These are phyloP conservation scores for Tricholoma matsutake DNA, from an alignment of 768 basidiomycete genomes.

Conservation along the genomic window DNA sequence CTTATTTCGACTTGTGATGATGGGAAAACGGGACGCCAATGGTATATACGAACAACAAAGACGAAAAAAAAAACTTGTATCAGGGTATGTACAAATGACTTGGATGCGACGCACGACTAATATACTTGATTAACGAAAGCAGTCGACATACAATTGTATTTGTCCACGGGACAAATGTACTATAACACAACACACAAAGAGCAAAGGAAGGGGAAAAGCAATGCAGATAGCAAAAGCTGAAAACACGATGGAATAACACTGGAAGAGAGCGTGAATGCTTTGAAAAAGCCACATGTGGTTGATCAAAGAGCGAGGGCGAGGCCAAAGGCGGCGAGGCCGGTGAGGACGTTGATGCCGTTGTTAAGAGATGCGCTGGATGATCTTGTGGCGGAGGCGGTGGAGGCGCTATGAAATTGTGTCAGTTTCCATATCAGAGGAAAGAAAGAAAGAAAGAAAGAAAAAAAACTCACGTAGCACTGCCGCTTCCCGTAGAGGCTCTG, in stretches of 20 bases:
- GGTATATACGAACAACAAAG: too few species aligned
- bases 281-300: conserved; percentile 6
- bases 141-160: background rate
- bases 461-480: conserved; percentile 2
- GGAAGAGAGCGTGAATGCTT: background rate
- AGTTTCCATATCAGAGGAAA: conserved; percentile 6
- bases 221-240: background rate
- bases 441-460: background rate
- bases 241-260: too few species aligned
- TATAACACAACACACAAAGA: background rate
- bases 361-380: conserved; percentile 18
- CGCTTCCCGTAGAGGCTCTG: too few species aligned
- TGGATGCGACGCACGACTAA: too few species aligned
- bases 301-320: conserved; percentile 44
- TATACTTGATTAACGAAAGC: background rate
- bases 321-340: conserved; percentile 41
- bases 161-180: background rate
- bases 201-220: background rate
- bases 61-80: too few species aligned
- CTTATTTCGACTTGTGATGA: too few species aligned
- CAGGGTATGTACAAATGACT: too few species aligned
- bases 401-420: too few species aligned
- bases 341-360: conserved; percentile 32
- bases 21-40: too few species aligned
- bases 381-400: conserved; percentile 4